Percentiles rank a stretch among this genome's conserved stretches.
Conservation (phyloP, 2,329 filamentous ascomycete genomes). For the Penicillium sp. region DNA sequence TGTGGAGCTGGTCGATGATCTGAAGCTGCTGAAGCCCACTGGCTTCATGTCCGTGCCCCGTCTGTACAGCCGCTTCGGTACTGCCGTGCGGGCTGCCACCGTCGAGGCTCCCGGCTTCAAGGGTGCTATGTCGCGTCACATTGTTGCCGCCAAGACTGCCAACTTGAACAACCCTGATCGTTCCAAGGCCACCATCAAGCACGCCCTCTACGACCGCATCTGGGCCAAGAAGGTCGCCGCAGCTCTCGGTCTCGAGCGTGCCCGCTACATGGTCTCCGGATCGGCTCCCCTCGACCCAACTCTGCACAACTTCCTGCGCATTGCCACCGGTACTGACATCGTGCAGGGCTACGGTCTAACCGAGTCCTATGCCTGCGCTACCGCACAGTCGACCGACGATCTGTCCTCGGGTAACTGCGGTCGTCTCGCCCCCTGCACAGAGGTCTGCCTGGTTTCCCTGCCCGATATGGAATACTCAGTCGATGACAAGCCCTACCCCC, state of each 20-base stretch:
- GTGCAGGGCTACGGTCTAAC: conserved; percentile 92
- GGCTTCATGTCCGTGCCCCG: conserved; percentile 87
- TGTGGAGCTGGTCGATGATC: conserved; percentile 81
- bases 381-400: conserved; percentile 73
- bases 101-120: conserved; percentile 79
- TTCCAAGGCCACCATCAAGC: conserved; percentile 71
- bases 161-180: conserved; percentile 72
- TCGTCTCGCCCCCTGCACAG: conserved; percentile 67
- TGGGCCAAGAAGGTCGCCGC: conserved; percentile 87
- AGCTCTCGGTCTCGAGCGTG: conserved; percentile 80
- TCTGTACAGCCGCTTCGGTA: conserved; percentile 88
- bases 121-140: conserved; percentile 79
- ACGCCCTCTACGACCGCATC: conserved; percentile 66
- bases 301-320: conserved; percentile 85
- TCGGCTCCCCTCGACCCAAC: conserved; percentile 89
- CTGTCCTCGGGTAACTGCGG: conserved; percentile 82
- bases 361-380: conserved; percentile 82
- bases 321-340: conserved; percentile 79
- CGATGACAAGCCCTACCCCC: conserved; percentile 85
- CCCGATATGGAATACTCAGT: conserved; percentile 93
- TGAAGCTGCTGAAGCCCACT: conserved; percentile 85
- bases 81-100: conserved; percentile 79
- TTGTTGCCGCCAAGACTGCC: conserved; percentile 80
- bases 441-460: conserved; percentile 82
- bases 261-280: conserved; percentile 78